Percentiles rank a stretch among this genome's conserved stretches.
Evolutionary conservation across 2,329 filamentous ascomycete genomes (phyloP).

Genomic region (Colletotrichum liriopes): DNA sequence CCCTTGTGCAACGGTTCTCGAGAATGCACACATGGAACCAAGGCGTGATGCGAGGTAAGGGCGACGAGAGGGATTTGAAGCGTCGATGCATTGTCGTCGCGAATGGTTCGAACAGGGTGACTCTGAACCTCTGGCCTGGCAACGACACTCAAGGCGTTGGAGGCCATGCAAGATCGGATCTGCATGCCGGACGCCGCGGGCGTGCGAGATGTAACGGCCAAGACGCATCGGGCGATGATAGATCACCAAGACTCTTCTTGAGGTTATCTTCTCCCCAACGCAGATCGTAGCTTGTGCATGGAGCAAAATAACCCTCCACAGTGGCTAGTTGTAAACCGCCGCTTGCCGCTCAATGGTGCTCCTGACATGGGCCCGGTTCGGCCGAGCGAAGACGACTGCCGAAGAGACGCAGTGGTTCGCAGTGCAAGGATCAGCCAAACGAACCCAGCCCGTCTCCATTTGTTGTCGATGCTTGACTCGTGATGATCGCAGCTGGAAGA

Average conservation of each 20-base stretch:
- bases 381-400: not conserved
- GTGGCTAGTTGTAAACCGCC: not conserved
- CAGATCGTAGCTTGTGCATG: not conserved
- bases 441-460: constrained; percentile 7
- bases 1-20: constrained; percentile 1
- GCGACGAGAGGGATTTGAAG: not conserved
- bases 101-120: not conserved
- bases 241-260: not conserved
- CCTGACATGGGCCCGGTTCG: not conserved
- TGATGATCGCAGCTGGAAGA: constrained; percentile 13
- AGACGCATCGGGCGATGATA: constrained; percentile 1
- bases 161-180: constrained; percentile 31
- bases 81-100: not conserved
- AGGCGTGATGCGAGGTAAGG: not conserved
- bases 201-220: constrained; percentile 30
- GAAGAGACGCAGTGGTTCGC: not conserved
- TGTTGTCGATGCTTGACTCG: constrained; percentile 35
- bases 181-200: constrained; percentile 25
- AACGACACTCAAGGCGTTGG: not conserved
- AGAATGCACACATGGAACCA: not conserved
- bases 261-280: constrained; percentile 4
- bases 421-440: constrained; percentile 15
- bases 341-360: not conserved
- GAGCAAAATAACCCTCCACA: not conserved
- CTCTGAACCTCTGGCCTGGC: constrained; percentile 9